Evolutionary conservation across 768 basidiomycete genomes (phyloP).

Genomic region (Lentinula boryana): DNA sequence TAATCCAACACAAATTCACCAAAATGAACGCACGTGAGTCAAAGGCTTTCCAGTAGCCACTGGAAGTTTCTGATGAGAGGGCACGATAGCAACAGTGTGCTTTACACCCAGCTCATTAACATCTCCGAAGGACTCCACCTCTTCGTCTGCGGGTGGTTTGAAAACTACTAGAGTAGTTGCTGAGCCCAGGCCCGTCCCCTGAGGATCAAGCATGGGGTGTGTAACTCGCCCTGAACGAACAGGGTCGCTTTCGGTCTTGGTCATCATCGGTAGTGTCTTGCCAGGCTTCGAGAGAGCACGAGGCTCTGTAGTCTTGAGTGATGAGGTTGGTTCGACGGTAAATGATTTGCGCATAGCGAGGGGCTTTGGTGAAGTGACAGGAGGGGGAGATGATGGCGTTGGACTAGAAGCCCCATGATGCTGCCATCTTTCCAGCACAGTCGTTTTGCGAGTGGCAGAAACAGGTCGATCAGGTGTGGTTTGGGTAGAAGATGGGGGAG

Average conservation of each 20-base stretch:
- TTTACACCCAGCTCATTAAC: constrained; percentile 47
- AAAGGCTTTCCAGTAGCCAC: constrained; percentile 56
- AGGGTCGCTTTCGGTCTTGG: neutral
- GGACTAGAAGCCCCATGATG: constrained; percentile 23
- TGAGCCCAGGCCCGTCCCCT: constrained; percentile 50
- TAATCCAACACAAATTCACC: constrained; percentile 45
- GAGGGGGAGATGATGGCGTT: constrained; percentile 28
- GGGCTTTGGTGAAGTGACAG: constrained; percentile 27
- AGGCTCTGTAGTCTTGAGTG: constrained; percentile 2
- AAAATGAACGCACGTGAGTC: constrained; percentile 83
- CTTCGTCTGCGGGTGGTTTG: constrained; percentile 44
- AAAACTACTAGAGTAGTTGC: constrained; percentile 72
- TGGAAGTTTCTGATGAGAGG: constrained; percentile 27
- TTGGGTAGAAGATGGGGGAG: constrained; percentile 25
- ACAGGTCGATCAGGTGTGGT: constrained; percentile 25
- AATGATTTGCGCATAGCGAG: constrained; percentile 33
- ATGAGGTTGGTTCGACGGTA: constrained; percentile 22
- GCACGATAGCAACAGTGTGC: constrained; percentile 15
- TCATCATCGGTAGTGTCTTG: constrained; percentile 12
- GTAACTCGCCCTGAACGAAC: neutral
- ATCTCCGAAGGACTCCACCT: constrained; percentile 25
- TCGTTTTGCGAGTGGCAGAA: constrained; percentile 33
- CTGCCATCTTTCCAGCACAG: constrained; percentile 74
- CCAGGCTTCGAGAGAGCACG: constrained; percentile 21
- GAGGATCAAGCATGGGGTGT: constrained; percentile 16